Evolutionary conservation across 805 yeast genomes (phyloP), one percentile per base, ranked within the genome.

Genomic region (Starmerella kuoi): DNA sequence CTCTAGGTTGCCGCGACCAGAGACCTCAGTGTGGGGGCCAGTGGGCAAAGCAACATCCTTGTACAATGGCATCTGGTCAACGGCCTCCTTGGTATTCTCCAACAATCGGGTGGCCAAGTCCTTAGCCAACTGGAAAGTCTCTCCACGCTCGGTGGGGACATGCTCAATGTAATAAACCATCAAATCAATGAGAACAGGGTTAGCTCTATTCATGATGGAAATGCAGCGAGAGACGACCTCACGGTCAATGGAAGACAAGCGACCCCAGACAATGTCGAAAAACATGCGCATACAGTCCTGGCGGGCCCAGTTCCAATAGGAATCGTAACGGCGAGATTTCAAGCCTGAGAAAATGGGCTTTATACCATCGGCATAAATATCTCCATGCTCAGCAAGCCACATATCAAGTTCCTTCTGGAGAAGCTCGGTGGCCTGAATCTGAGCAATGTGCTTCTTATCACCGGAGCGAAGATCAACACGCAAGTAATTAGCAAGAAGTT

Each of bases 251-350:
- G 84, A 79, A 48, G 86, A 76, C 50, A 81, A 73, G 51, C 83
- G 79, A 62, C 98, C 98, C 63, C 91, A 93, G 55, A 91, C 86
- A 57, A 91, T 86, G 65, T 91, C 96, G 61, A 75, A 91, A 68
- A 83, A 91, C 84, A 91, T 79, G 38, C 86, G 76, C 55, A 91
- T 69, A 47, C 91, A 82, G 62, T 91, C 95, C 70, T 91, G 98
- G 65, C 96, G 83, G 37, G 97, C 96, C 98, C 98, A 91, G 66
- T 93, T 93, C 98, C 98, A 91, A 66, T 87, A 86, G 19, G 96
- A 86, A 66, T 91, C 97, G 64, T 88, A 91, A 41, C 80, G 77
- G 69, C 98, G 82, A 23, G 96, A 94, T 70, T 91, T 91, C 66
- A 82, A 73, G 48, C 88, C 72, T 25, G 95, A 82, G 68, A 91